Percentiles rank a stretch among this genome's conserved stretches.
These are phyloP conservation scores for Dendrobium huoshanense DNA, from an alignment of 106 monocot species.

Conservation along the genomic window DNA sequence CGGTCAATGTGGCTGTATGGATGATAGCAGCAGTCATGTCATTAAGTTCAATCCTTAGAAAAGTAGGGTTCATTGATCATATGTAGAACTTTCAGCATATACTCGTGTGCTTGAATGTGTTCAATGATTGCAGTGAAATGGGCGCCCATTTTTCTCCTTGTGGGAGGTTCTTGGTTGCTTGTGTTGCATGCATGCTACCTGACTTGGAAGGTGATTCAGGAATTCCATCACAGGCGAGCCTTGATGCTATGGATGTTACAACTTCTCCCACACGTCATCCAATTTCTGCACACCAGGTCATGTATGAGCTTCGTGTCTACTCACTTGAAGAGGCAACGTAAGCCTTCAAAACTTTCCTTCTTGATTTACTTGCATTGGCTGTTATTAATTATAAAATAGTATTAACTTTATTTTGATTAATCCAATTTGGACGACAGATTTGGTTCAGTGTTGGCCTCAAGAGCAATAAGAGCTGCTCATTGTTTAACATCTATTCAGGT, in stretches of 20 bases:
- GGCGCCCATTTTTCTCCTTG: constrained; percentile 98
- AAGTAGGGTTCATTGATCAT: neutral
- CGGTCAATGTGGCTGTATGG: neutral
- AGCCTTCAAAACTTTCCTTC: constrained; percentile 7
- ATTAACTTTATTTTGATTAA: neutral
- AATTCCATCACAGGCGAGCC: constrained; percentile 46
- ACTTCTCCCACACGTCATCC: constrained; percentile 91
- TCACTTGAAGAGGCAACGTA: constrained; percentile 95
- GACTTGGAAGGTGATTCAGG: constrained; percentile 70
- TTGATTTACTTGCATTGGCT: neutral
- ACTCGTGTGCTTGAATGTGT: neutral
- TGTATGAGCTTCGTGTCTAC: constrained; percentile 94
- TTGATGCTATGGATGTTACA: constrained; percentile 45
- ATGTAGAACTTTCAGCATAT: neutral
- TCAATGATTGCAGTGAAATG: constrained; percentile 77
- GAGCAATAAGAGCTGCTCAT: constrained; percentile 96
- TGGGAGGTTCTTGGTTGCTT: constrained; percentile 91
- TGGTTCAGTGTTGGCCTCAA: constrained; percentile 76
- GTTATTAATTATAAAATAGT: neutral
- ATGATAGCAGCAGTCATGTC: neutral
- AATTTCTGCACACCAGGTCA: constrained; percentile 67
- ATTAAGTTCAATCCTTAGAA: neutral
- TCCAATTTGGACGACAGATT: constrained; percentile 40
- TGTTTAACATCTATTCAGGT: constrained; percentile 99
- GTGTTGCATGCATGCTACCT: constrained; percentile 92